Conservation (phyloP, 2,329 filamentous ascomycete genomes). For the Monilinia laxa region DNA sequence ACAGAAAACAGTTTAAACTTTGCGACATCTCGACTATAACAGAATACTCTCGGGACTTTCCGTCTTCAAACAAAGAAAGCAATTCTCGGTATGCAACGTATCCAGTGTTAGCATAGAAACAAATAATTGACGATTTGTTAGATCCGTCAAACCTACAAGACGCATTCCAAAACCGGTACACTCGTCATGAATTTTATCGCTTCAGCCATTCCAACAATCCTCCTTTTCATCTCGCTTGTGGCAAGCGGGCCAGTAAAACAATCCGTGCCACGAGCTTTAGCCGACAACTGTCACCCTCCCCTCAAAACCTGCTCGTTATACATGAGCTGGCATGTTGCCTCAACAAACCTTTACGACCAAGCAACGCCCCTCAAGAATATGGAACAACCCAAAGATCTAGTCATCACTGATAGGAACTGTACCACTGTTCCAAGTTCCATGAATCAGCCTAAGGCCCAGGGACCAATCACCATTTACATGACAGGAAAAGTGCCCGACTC, state of each 20-base stretch:
- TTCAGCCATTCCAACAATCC: not conserved
- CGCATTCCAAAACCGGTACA: not conserved
- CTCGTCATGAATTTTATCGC: not conserved
- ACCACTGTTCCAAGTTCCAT: not conserved
- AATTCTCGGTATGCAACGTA: not conserved
- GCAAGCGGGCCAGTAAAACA: not conserved
- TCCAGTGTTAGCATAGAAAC: not conserved
- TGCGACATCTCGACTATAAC: not conserved
- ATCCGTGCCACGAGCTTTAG: not conserved
- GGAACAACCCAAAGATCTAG: not conserved
- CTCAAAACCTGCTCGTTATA: not conserved
- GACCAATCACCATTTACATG: not conserved
- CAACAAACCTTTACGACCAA: fast-evolving
- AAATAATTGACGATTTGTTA: not conserved
- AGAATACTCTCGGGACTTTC: not conserved
- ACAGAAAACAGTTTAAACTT: not conserved
- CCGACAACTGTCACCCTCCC: not conserved
- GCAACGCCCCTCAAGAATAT: not conserved
- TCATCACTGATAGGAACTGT: not conserved
- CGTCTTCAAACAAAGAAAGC: not conserved
- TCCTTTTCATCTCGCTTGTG: not conserved
- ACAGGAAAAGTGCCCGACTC: not conserved
- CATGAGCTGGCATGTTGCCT: not conserved
- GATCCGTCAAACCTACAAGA: not conserved
- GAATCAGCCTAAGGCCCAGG: not conserved